Conservation (phyloP, 2,329 filamentous ascomycete species). For the Bretziella fagacearum region DNA sequence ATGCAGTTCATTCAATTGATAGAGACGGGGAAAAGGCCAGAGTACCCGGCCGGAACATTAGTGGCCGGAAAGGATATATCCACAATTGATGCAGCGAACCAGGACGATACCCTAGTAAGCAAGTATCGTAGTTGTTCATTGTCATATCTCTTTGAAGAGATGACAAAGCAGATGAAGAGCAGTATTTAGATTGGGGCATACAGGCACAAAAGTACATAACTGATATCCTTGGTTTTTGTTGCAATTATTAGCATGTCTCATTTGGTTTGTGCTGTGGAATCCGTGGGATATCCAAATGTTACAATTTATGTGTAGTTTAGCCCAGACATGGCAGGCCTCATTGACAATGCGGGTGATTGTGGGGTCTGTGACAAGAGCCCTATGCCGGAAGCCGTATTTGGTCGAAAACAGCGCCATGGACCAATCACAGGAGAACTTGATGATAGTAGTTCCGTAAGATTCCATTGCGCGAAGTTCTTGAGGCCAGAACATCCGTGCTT, state of each 20-base stretch:
- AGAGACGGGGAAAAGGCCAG: constrained; percentile 50
- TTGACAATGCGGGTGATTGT: neutral
- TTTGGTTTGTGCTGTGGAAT: too few relatives aligned
- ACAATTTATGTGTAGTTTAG: neutral
- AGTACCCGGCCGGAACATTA: constrained; percentile 51
- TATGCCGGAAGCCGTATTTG: neutral
- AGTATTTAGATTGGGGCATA: constrained; percentile 14
- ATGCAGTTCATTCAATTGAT: constrained; percentile 78
- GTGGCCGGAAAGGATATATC: constrained; percentile 40
- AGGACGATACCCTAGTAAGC: constrained; percentile 36
- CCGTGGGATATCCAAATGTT: too few relatives aligned
- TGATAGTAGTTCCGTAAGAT: too few relatives aligned
- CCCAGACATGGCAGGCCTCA: neutral
- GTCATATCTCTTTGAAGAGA: constrained; percentile 47
- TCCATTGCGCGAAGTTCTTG: too few relatives aligned
- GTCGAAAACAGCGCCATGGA: too few relatives aligned
- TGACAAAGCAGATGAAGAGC: constrained; percentile 32
- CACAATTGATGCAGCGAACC: constrained; percentile 12
- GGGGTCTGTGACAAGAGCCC: neutral
- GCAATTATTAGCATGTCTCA: neutral
- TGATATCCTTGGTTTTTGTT: neutral
- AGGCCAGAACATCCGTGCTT: neutral
- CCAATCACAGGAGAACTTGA: constrained; percentile 2
- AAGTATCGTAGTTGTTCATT: constrained; percentile 61
- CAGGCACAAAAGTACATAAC: neutral